Conservation (phyloP, 768 basidiomycete species). For the Amanita rimosa region DNA sequence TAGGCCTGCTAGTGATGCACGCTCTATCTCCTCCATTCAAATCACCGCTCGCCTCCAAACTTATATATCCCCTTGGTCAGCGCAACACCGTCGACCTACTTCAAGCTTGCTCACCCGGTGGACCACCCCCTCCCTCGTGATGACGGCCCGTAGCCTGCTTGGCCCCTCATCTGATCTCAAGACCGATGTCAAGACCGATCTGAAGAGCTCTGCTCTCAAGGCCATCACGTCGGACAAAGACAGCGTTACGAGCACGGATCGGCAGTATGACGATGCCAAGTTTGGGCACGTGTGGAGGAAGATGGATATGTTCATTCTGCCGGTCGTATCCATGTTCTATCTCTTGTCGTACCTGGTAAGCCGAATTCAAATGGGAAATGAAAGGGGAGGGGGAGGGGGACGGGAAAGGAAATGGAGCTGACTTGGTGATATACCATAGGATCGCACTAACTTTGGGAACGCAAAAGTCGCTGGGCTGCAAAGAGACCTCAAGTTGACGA, state of each 20-base stretch:
- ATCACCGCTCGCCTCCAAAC: no score
- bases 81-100: no score
- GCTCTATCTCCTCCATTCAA: no score
- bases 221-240: background rate
- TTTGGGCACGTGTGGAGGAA: slow-evolving; percentile 36
- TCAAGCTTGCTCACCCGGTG: no score
- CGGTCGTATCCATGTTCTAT: slow-evolving; percentile 38
- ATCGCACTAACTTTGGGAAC: slow-evolving; percentile 46
- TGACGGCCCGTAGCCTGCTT: no score
- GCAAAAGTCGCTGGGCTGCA: slow-evolving; percentile 55
- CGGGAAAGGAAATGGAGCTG: background rate
- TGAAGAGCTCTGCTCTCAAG: background rate
- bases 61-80: no score
- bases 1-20: no score
- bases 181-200: no score
- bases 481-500: slow-evolving; percentile 36
- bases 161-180: no score
- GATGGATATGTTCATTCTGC: slow-evolving; percentile 35
- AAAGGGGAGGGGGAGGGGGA: background rate
- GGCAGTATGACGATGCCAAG: slow-evolving; percentile 12
- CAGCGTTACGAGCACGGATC: background rate
- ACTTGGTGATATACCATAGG: slow-evolving; percentile 16
- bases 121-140: no score
- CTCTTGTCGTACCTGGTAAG: slow-evolving; percentile 42
- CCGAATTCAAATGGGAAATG: background rate